Percentiles rank a stretch among this genome's conserved stretches.
Conservation (phyloP, 164 flowering plant species). For the Aristolochia californica region DNA sequence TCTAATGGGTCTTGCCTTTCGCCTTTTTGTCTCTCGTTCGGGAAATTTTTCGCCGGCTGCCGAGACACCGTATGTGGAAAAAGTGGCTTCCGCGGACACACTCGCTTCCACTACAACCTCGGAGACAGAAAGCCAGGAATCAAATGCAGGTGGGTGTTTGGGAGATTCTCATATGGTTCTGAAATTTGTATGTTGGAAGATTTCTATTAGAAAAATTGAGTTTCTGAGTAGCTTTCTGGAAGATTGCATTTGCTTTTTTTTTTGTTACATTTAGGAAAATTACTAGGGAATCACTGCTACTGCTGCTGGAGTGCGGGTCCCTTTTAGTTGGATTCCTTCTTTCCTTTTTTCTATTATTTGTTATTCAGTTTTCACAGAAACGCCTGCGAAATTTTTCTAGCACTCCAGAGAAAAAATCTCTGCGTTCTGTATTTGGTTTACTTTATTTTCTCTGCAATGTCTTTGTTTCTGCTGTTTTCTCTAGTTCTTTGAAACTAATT, state of each 20-base stretch:
- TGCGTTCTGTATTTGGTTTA: background rate
- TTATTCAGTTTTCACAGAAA: no score
- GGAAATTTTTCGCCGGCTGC: conserved; percentile 15
- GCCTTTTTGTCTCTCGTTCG: conserved; percentile 43
- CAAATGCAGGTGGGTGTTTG: conserved; percentile 22
- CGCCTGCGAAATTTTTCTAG: background rate
- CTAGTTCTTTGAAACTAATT: background rate
- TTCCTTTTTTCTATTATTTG: no score
- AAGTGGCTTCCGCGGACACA: background rate
- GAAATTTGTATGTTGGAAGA: background rate
- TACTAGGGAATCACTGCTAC: no score
- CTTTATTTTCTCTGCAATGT: background rate
- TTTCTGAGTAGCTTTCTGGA: no score
- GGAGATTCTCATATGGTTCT: background rate
- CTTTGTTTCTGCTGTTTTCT: background rate
- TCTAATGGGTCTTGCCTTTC: conserved; percentile 50
- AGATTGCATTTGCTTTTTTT: no score
- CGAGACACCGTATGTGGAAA: conserved; percentile 1
- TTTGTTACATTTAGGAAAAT: no score
- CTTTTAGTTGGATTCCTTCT: no score
- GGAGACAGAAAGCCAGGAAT: conserved; percentile 7
- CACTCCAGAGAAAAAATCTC: background rate
- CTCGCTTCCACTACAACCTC: conserved; percentile 5
- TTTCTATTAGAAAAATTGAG: background rate
- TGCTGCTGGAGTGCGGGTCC: no score